Evolutionary conservation across 2,329 filamentous ascomycete species (phyloP), one percentile per base, ranked within the genome.

Genomic region (Fusarium xyrophilum): DNA sequence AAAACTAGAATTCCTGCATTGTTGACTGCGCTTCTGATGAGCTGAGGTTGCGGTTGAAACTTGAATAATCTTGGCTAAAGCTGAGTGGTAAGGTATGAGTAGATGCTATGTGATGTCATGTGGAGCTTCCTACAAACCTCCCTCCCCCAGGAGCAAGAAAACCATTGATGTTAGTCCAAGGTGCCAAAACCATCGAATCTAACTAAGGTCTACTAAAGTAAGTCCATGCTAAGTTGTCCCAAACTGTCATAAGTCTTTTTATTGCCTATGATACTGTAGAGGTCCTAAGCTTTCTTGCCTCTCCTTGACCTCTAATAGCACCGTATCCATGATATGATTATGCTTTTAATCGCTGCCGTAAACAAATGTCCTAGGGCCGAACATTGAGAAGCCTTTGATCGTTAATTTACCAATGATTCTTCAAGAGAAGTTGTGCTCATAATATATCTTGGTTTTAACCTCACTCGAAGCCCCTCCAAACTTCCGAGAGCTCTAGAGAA

Each of bases 51-150:
- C 39, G 39, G n/a, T 43, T 47, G 35, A 59, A 55, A 43, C 30
- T 40, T 58, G 52, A 42, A 53, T 33, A 46, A 53, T 47, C 53
- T 60, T 61, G 39, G 43, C 15, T 42, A 35, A 48, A 30, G 53
- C 38, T 57, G 36, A 63, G 42, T 50, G 42, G n/a, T 32, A 50
- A 51, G 58, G 42, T 35, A 39, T 36, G 47, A 25, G 21, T 28
- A 44, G 25, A 44, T 27, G 25, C 42, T n/a, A n/a, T 13, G 65
- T 70, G 67, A 75, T 70, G 68, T 74, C 72, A 75, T 75, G 63
- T 64, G 65, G 65, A 70, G 71, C 67, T 59, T 44, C 8, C 44
- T 27, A 44, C 56, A 33, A 14, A 33, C 13, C 30, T 15, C 15
- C 13, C 30, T 15, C 15, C 25, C n/a, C 38, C 21, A 15, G 21